These are phyloP conservation scores for Vinca minor DNA, from an alignment of 257 asterid species.

Conservation along the genomic window DNA sequence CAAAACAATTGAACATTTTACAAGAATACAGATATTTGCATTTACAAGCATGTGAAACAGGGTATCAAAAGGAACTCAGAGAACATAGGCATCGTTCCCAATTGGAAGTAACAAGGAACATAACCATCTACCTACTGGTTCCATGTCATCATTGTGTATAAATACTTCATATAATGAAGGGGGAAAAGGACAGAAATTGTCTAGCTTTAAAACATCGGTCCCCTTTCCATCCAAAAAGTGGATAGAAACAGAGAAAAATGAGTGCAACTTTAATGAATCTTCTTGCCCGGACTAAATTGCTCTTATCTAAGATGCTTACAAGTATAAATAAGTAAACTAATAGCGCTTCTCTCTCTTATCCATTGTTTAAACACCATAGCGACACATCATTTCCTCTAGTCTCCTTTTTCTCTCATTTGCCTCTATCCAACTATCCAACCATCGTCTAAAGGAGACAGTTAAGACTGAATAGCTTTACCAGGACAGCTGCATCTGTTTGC, in stretches of 20 bases:
- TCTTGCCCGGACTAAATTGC: too few relatives aligned
- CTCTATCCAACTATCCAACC: too few relatives aligned
- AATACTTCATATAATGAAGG: not conserved
- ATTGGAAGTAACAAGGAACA: not conserved
- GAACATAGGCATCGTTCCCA: not conserved
- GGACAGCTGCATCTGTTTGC: too few relatives aligned
- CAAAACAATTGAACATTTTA: constrained; percentile 2
- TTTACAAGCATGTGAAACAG: not conserved
- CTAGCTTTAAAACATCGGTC: too few relatives aligned
- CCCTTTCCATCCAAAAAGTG: constrained; percentile 20
- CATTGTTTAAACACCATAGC: not conserved
- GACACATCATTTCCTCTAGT: not conserved
- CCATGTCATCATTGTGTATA: too few relatives aligned
- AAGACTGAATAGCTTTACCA: too few relatives aligned
- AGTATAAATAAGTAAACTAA: too few relatives aligned
- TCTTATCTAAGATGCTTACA: too few relatives aligned
- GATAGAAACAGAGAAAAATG: too few relatives aligned
- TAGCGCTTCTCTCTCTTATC: too few relatives aligned
- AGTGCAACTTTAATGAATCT: constrained; percentile 11
- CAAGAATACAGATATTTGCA: not conserved
- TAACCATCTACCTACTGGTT: not conserved
- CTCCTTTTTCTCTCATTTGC: not conserved
- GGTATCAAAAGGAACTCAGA: not conserved
- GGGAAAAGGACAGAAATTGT: constrained; percentile 14
- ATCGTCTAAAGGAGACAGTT: too few relatives aligned